Evolutionary conservation across 441 rosid genomes (phyloP).

Genomic region (Arabidopsis lyrata): DNA sequence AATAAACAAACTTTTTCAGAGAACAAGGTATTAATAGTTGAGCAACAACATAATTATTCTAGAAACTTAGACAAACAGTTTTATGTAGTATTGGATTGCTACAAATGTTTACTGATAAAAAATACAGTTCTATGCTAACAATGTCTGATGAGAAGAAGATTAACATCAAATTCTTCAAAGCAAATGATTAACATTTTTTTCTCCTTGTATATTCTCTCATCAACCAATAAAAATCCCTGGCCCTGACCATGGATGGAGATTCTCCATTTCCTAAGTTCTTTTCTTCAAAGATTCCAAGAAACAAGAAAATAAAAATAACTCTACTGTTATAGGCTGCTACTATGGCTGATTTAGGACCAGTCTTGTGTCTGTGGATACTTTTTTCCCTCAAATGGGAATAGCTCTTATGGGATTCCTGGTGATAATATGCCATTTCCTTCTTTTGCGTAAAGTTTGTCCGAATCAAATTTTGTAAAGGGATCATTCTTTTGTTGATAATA

Average conservation of each 20-base stretch:
- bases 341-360: conserved; percentile 31
- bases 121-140: background rate
- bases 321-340: conserved; percentile 28
- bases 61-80: conserved; percentile 15
- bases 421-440: conserved; percentile 41
- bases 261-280: conserved; percentile 31
- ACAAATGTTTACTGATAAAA: background rate
- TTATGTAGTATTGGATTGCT: conserved; percentile 1
- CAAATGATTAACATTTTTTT: conserved; percentile 2
- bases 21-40: background rate
- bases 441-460: conserved; percentile 43
- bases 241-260: conserved; percentile 36
- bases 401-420: conserved; percentile 37
- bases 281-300: conserved; percentile 30
- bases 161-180: conserved; percentile 14
- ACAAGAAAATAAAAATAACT: conserved; percentile 16
- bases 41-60: background rate
- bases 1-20: background rate
- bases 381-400: conserved; percentile 31
- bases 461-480: conserved; percentile 36
- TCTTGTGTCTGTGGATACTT: conserved; percentile 26
- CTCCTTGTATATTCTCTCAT: conserved; percentile 24
- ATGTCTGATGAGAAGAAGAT: background rate
- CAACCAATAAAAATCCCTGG: conserved; percentile 26
- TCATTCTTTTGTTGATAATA: conserved; percentile 37